Evolutionary conservation across 1,139 yeast genomes (phyloP).

Genomic region (Scheffersomyces parashehatae): DNA sequence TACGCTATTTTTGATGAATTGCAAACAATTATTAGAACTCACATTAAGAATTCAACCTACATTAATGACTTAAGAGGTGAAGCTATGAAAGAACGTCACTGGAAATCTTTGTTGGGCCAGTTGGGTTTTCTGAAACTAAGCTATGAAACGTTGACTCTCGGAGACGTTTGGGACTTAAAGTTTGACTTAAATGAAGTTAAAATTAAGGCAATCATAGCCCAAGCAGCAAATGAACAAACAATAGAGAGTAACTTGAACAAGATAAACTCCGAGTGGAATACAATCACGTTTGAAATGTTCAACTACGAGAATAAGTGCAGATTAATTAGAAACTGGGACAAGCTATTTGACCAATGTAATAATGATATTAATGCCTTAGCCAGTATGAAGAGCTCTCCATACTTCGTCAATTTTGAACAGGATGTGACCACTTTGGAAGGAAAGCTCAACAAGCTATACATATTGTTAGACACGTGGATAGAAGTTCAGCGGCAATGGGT

Average conservation of each 20-base stretch:
- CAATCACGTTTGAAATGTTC: slow-evolving; percentile 53
- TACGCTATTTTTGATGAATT: slow-evolving; percentile 69
- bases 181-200: slow-evolving; percentile 44
- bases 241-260: slow-evolving; percentile 56
- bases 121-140: slow-evolving; percentile 20
- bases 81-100: slow-evolving; percentile 66
- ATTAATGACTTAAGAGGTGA: slow-evolving; percentile 57
- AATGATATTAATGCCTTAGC: slow-evolving; percentile 62
- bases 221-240: slow-evolving; percentile 73
- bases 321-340: slow-evolving; percentile 71
- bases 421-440: slow-evolving; percentile 58
- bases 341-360: slow-evolving; percentile 56
- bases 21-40: slow-evolving; percentile 44
- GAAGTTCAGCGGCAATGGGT: slow-evolving; percentile 92
- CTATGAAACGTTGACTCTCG: slow-evolving; percentile 41
- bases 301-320: slow-evolving; percentile 54
- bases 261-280: slow-evolving; percentile 53
- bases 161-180: slow-evolving; percentile 63
- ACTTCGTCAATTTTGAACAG: slow-evolving; percentile 61
- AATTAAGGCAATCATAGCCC: slow-evolving; percentile 53
- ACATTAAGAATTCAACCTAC: slow-evolving; percentile 39
- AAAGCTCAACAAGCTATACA: slow-evolving; percentile 51
- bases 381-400: slow-evolving; percentile 75
- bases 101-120: slow-evolving; percentile 53
- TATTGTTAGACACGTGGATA: slow-evolving; percentile 69